Base-by-base conservation (phyloP, 2,329 filamentous ascomycete species). In the Trichophyton simii region DNA sequence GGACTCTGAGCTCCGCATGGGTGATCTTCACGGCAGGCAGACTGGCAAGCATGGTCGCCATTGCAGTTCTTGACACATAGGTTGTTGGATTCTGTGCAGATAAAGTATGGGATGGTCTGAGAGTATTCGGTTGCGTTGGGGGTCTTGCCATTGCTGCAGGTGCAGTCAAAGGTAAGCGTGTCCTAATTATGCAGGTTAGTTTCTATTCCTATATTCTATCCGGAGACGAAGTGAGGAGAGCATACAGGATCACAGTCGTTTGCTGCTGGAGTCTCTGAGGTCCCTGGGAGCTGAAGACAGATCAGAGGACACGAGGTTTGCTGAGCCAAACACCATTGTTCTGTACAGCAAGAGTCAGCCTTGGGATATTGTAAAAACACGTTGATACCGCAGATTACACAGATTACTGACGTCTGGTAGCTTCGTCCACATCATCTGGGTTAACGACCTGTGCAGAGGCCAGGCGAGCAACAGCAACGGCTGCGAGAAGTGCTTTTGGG, bases 1-100 rank as follows among this genome's bases (percentile, higher is more conserved):
- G 83, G 83, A 63, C 79, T 72, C 68, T 82, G 78, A n/a, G 83
- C 83, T 66, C 83, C 83, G 68, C 83, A 86, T 3, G 82, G 83
- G 68, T 85, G 76, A 55, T 82, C 68, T 22, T 74, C 67, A 31
- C 80, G 77, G 72, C 83, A 86, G 41, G 71, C 67, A 60, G 72
- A 70, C 48, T 79, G 75, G 71, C 83, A 86, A 48, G 68, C 67
- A 61, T 77, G 78, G 68, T 82, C 66, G 18, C 70, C 72, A 68
- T 62, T 61, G 65, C 83, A 86, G 66, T 72, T 73, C 11, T 64
- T 67, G 25, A 83, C 81, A 66, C 82, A 84, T 65, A 83, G 75
- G 68, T 76, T 81, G 70, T 80, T 81, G 72, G 75, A 76, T 65
- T 83, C 77, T 8, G 78, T 79, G 75, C 83, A 86, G 71, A 82